Evolutionary conservation across 2,329 filamentous ascomycete species (phyloP), one percentile per base, ranked within the genome.

Genomic region (Pestalotiopsis sp.): DNA sequence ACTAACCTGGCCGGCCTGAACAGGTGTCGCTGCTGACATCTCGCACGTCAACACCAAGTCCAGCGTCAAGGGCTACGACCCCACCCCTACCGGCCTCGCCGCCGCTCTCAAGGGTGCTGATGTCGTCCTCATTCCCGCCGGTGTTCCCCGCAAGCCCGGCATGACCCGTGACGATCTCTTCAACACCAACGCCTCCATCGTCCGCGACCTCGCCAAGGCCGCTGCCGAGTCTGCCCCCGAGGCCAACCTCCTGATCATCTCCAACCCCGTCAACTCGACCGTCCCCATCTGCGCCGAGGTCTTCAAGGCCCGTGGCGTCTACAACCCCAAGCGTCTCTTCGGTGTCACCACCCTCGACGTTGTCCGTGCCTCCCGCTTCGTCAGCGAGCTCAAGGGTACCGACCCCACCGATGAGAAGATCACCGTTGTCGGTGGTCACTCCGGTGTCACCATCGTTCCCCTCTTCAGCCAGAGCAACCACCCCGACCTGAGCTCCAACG

Each of bases 111-210:
- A 93, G 86, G 95, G 89, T 80, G 87, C 94, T 79, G 94, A 98
- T 85, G 91, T 99, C 77, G 93, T 99, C 80, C 90, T 99, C 80
- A 98, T 99, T 83, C 96, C 96, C 80, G 96, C 96, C 79, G 96
- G 96, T 89, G 95, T 99, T 75, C 96, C 96, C 81, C 94, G 96
- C 87, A 98, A 98, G 91, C 96, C 96, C 82, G 96, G 96, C 86
- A 99, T 99, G 96, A 97, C 93, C 86, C 95, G 96, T 89, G 96
- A 99, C 85, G 95, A 99, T 83, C 92, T 99, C 74, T 99, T 99
- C 94, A 98, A 98, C 91, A 99, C 95, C 89, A 99, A 99, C 85
- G 96, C 96, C 84, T 97, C 94, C 82, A 99, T 99, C 83, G 96
- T 99, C 82, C 95, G 95, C 80, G 96, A 98, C 85, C 91, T 99